A percentile compares a stretch with the other conserved stretches of the same genome.
Evolutionary conservation across 2,329 filamentous ascomycete species (phyloP).

Genomic region (Calonectria ilicicola): DNA sequence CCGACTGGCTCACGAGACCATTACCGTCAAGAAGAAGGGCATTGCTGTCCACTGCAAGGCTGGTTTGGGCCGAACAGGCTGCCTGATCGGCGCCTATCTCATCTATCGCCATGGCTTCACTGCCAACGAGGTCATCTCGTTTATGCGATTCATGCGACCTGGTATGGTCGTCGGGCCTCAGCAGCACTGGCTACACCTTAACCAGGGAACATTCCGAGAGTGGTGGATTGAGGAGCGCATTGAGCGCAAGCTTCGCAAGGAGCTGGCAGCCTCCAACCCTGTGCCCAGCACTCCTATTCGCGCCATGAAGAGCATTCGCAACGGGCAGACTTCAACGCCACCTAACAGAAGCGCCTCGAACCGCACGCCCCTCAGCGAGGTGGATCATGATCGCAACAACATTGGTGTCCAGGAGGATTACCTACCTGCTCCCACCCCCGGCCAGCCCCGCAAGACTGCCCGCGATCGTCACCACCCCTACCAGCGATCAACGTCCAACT

Average conservation of each 20-base stretch:
- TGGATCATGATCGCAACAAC: conserved; percentile 82
- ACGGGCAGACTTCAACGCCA: conserved; percentile 82
- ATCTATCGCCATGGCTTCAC: conserved; percentile 98
- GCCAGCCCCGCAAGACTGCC: conserved; percentile 91
- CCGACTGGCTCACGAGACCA: conserved; percentile 93
- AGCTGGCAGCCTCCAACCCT: conserved; percentile 63
- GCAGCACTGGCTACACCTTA: conserved; percentile 98
- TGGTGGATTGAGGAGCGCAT: conserved; percentile 96
- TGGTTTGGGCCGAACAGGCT: conserved; percentile 93
- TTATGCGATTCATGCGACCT: conserved; percentile 98
- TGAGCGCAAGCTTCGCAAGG: conserved; percentile 73
- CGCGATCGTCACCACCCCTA: conserved; percentile 84
- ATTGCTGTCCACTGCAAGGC: conserved; percentile 99
- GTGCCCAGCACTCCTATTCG: conserved; percentile 71
- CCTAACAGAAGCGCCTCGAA: conserved; percentile 82
- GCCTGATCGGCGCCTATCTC: conserved; percentile 95
- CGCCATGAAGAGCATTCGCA: conserved; percentile 72
- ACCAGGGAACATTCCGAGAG: conserved; percentile 96
- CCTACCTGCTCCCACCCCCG: conserved; percentile 92
- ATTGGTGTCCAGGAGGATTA: conserved; percentile 86
- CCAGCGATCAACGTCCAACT: conserved; percentile 61
- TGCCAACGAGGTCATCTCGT: conserved; percentile 96
- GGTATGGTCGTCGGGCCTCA: conserved; percentile 99
- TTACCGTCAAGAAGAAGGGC: conserved; percentile 88
- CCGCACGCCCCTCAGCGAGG: conserved; percentile 91